phyloP scores from a whole-genome alignment of 75 land plant species.

The Selaginella tamariscina region DNA sequence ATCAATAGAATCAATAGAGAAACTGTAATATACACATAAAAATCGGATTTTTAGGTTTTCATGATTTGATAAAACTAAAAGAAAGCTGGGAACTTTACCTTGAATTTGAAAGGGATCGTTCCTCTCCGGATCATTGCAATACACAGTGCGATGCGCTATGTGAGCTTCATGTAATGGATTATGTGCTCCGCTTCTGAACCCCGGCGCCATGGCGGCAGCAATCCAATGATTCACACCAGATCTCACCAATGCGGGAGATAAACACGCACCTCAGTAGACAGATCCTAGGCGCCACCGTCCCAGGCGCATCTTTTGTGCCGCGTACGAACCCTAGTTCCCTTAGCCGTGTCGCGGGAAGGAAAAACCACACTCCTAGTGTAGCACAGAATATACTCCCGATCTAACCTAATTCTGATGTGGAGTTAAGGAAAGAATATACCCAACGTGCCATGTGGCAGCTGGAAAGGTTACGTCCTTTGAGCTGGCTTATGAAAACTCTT shows the following conservation, averaged over 20 bases:
- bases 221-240: neutral
- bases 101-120: conserved; percentile 42
- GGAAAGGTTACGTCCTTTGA: neutral
- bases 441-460: neutral
- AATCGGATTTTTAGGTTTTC: too few relatives aligned
- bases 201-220: neutral
- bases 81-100: conserved; percentile 24
- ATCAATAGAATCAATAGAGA: too few relatives aligned
- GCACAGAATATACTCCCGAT: too few relatives aligned
- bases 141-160: conserved; percentile 39
- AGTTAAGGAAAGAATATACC: neutral
- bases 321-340: too few relatives aligned
- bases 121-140: conserved; percentile 63
- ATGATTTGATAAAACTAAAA: neutral
- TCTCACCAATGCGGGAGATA: neutral
- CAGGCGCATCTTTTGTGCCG: too few relatives aligned
- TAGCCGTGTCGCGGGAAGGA: too few relatives aligned
- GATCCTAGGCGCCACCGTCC: neutral
- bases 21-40: too few relatives aligned
- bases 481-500: neutral
- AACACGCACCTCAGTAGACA: neutral
- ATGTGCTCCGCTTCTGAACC: neutral
- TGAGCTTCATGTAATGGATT: neutral
- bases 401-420: too few relatives aligned
- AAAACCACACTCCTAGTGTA: too few relatives aligned